A percentile compares a stretch with the other conserved stretches of the same genome.
These are phyloP conservation scores for Datura wrightii DNA, from an alignment of 257 asterid genomes.

Conservation along the genomic window DNA sequence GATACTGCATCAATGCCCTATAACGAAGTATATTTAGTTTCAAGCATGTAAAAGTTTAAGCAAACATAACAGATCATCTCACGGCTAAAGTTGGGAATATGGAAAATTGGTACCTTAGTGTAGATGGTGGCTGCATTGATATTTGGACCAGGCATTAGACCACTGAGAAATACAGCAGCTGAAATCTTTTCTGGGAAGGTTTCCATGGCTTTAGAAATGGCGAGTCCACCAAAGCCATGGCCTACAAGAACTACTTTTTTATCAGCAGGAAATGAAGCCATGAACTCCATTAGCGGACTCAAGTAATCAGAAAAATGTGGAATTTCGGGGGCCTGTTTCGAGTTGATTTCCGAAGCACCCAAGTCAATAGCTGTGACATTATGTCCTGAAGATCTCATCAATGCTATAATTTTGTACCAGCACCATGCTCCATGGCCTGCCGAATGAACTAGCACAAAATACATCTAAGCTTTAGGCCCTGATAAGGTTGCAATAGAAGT, in stretches of 20 bases:
- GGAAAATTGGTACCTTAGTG: background rate
- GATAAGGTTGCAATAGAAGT: too few relatives aligned
- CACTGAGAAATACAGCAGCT: background rate
- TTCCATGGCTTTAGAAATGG: background rate
- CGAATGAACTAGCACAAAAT: background rate
- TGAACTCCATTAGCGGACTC: background rate
- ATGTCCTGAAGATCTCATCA: background rate
- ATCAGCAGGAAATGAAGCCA: background rate
- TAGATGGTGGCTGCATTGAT: slow-evolving; percentile 12
- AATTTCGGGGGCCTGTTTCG: background rate
- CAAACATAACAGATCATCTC: background rate
- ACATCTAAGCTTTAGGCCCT: background rate
- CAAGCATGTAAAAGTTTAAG: background rate
- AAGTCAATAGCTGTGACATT: background rate
- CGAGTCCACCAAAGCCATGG: background rate
- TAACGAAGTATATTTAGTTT: background rate
- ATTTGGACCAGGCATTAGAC: slow-evolving; percentile 39
- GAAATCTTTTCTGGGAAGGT: background rate
- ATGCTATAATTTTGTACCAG: background rate
- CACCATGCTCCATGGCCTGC: background rate
- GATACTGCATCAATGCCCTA: background rate
- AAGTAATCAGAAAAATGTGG: background rate
- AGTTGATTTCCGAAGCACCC: background rate
- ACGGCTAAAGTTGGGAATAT: background rate
- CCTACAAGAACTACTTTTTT: background rate